Conservation (phyloP, 2,329 filamentous ascomycete species). For the Fusarium sp. region DNA sequence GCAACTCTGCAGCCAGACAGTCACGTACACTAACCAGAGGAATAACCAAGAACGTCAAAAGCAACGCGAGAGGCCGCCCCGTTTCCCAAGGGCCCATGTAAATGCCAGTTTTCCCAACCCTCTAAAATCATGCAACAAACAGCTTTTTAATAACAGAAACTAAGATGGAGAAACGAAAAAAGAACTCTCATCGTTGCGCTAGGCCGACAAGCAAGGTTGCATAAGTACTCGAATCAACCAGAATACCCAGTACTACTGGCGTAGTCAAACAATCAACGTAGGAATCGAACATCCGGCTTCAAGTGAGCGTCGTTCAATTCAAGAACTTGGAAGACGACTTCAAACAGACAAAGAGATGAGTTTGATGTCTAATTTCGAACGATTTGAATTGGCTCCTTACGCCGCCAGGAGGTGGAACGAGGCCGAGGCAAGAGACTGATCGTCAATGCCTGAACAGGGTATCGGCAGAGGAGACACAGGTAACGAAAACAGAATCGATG, state of each 20-base stretch:
- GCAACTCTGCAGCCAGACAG: conserved; percentile 4
- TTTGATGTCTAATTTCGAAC: neutral
- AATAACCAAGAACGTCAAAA: conserved; percentile 14
- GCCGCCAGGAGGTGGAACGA: conserved; percentile 38
- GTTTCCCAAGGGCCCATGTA: conserved; percentile 30
- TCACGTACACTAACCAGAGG: conserved; percentile 4
- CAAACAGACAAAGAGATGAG: neutral
- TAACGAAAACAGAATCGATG: conserved; percentile 15
- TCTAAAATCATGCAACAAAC: conserved; percentile 24
- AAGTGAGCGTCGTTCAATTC: neutral
- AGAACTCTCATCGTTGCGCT: neutral
- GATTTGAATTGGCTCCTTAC: conserved; percentile 24
- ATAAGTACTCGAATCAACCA: neutral
- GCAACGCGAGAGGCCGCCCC: conserved; percentile 6
- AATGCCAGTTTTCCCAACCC: conserved; percentile 39
- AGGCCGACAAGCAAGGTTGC: conserved; percentile 19
- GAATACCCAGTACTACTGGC: neutral
- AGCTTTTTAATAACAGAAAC: conserved; percentile 17
- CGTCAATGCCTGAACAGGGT: conserved; percentile 23
- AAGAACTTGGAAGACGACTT: neutral
- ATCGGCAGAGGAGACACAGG: conserved; percentile 35
- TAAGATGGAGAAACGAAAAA: neutral
- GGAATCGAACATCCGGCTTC: neutral
- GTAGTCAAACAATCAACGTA: neutral
- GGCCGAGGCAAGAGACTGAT: conserved; percentile 14